Percentiles rank a stretch among this genome's conserved stretches.
Conservation (phyloP, 805 yeast species). For the Crinitomyces ghanaensis region DNA sequence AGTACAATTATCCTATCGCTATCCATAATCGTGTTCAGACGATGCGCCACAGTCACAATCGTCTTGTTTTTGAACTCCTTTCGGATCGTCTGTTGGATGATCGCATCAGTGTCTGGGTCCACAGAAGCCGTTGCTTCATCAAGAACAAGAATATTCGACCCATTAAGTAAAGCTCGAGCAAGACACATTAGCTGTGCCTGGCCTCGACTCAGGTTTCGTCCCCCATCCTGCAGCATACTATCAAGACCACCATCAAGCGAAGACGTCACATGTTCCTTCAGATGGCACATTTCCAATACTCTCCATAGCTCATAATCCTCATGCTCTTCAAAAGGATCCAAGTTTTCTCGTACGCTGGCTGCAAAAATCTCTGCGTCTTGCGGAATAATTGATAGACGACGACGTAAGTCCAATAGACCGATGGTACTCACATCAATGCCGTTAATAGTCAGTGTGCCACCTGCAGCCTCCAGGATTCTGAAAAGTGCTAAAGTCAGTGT, state of each 20-base stretch:
- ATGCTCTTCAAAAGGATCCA: constrained; percentile 43
- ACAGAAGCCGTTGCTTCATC: constrained; percentile 76
- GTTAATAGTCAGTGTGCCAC: constrained; percentile 43
- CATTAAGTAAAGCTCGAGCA: constrained; percentile 60
- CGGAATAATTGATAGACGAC: constrained; percentile 47
- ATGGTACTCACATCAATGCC: constrained; percentile 39
- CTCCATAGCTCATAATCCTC: constrained; percentile 45
- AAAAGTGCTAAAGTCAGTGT: constrained; percentile 64
- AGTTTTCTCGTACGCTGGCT: constrained; percentile 46
- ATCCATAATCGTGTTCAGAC: constrained; percentile 68
- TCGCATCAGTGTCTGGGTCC: constrained; percentile 62
- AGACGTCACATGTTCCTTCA: constrained; percentile 37
- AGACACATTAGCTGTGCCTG: constrained; percentile 69
- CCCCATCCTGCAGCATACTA: constrained; percentile 50
- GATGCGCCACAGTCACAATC: constrained; percentile 69
- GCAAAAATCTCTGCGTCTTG: constrained; percentile 56
- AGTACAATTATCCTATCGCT: constrained; percentile 60
- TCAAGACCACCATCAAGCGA: constrained; percentile 36
- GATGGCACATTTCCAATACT: constrained; percentile 39
- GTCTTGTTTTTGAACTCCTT: constrained; percentile 53
- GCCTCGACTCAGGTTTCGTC: constrained; percentile 65
- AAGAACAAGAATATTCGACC: constrained; percentile 53
- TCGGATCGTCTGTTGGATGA: constrained; percentile 64
- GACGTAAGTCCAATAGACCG: constrained; percentile 43
- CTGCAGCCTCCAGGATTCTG: constrained; percentile 38